phyloP scores from a whole-genome alignment of 2,329 filamentous ascomycete genomes.

The Talaromyces marneffei region DNA sequence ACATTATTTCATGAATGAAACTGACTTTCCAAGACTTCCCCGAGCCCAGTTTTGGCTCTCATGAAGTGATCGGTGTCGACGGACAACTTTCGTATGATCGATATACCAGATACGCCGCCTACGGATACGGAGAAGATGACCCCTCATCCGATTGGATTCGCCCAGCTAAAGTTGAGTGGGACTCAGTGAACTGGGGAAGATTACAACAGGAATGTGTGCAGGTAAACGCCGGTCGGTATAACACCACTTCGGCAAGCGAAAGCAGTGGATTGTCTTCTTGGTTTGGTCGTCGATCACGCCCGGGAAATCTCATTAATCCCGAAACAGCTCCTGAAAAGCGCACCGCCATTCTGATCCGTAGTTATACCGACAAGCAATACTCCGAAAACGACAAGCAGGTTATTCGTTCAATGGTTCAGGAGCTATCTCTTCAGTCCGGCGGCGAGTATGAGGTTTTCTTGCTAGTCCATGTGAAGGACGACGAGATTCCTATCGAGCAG shows the following conservation, averaged over 20 bases:
- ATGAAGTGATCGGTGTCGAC: conserved; percentile 56
- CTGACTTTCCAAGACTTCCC: conserved; percentile 46
- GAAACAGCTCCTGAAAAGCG: conserved; percentile 27
- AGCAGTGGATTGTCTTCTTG: conserved; percentile 11
- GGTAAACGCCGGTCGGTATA: conserved; percentile 61
- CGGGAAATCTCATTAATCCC: conserved; percentile 34
- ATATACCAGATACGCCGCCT: conserved; percentile 61
- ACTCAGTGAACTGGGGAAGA: conserved; percentile 62
- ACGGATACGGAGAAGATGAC: conserved; percentile 34
- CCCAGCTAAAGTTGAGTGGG: conserved; percentile 45
- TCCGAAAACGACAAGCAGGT: conserved; percentile 75
- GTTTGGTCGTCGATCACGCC: conserved; percentile 15
- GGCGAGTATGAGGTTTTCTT: conserved; percentile 73
- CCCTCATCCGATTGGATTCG: conserved; percentile 23
- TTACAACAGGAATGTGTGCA: conserved; percentile 62
- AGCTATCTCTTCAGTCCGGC: conserved; percentile 67
- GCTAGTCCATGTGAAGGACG: conserved; percentile 70
- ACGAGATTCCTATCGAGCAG: conserved; percentile 52
- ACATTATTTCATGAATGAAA: too few species aligned
- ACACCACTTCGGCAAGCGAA: conserved; percentile 17
- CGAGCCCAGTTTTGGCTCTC: conserved; percentile 57
- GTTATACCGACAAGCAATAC: conserved; percentile 76
- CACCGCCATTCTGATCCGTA: conserved; percentile 74
- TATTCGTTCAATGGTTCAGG: conserved; percentile 75
- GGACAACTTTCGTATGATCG: conserved; percentile 62